Base-by-base conservation (phyloP, 1,284 basidiomycete species). In the Entoloma clypeatum region DNA sequence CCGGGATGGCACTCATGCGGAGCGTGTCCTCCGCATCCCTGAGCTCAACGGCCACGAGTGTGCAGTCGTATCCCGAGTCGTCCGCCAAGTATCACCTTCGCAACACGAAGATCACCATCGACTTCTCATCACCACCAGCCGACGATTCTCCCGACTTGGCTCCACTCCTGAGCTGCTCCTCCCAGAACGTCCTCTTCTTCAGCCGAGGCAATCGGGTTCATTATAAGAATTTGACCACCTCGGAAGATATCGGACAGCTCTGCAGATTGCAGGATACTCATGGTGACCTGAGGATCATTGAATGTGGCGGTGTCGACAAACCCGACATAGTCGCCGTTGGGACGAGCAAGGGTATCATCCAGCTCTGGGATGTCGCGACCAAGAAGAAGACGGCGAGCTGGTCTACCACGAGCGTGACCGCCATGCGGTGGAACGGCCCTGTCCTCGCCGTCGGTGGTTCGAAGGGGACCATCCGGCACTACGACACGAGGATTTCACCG, bases 131-230 rank as follows among this genome's bases (percentile, higher is more conserved):
- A 24, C 43, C 56, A 19, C 54, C 61, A 21, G 45, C 60, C 7
- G 39, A 29, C 10, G 41, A 56, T 10, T 41, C 46, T 2, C 44
- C 38, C 4, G 42, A 48, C 17, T 22, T 36, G n/a, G 41, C 50
- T 4, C 48, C 54, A 23, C 63, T 73, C 9, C 52, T 76, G 8
- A 60, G 65, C 34, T 74, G 70, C 59, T 74, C 74, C 1, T 43
- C 54, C 7, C 53, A 63, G 11, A 72, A 71, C 51, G 49, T 69
- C 7, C 49, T 75, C 7, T 69, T 71, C 34, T 79, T 77, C 52
- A 68, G 65, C 17, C 70, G 76, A 9, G 71, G 69, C 3, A 74
- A 76, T 49, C 62, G 76, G 18, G 65, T 79, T 7, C 66, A 76
- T 50, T 68, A 62, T 58, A 77, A 75, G 57, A 71, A 69, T 49